phyloP scores from a whole-genome alignment of 139 green algal species.

The Chlorella sp. region DNA sequence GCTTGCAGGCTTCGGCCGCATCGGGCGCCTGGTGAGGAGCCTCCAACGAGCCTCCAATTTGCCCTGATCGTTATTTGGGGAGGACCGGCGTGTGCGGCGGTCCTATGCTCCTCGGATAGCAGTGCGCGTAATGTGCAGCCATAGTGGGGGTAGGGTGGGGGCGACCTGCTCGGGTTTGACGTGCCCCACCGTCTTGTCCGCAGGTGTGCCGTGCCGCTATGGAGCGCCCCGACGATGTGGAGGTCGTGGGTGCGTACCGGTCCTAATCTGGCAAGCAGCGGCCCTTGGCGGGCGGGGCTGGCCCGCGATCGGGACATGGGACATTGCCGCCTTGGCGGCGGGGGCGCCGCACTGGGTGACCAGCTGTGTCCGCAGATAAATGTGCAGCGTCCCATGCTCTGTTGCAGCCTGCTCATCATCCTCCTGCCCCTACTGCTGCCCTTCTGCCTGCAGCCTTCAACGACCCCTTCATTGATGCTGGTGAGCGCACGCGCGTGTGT shows the following conservation, averaged over 20 bases:
- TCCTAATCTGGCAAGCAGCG: background rate
- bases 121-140: no score
- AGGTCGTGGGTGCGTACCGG: slow-evolving; percentile 63
- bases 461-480: slow-evolving; percentile 87
- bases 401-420: background rate
- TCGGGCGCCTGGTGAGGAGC: slow-evolving; percentile 78
- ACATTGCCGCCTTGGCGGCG: background rate
- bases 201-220: slow-evolving; percentile 74
- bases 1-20: slow-evolving; percentile 84
- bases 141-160: background rate
- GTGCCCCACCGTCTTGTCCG: background rate
- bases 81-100: background rate
- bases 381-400: no score
- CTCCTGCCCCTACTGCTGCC: background rate
- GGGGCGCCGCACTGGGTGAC: background rate
- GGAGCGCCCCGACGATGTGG: slow-evolving; percentile 78
- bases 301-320: background rate
- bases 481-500: slow-evolving; percentile 17
- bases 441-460: slow-evolving; percentile 83
- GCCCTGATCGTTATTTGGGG: background rate
- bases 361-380: background rate
- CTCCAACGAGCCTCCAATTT: background rate
- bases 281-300: background rate
- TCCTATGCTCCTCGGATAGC: no score
- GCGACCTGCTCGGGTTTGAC: background rate